These are phyloP conservation scores for Paramecium primaurelia DNA, from an alignment of 73 alveolate species.

Conservation along the genomic window DNA sequence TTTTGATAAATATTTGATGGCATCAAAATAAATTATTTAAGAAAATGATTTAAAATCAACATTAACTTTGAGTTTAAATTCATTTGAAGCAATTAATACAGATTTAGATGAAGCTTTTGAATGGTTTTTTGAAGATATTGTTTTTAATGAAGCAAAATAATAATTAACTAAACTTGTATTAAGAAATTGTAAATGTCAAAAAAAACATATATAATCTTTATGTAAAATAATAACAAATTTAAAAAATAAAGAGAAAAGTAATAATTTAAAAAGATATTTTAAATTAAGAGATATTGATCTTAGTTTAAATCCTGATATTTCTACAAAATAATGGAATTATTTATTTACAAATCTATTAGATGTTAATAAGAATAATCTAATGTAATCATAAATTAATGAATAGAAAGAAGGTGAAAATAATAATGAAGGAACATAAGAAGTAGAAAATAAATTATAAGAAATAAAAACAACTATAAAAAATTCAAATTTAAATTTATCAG, in stretches of 20 bases:
- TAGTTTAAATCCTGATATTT: not conserved
- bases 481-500: not conserved
- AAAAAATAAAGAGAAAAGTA: not conserved
- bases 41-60: not conserved
- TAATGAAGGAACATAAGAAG: not conserved
- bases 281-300: not conserved
- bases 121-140: not conserved
- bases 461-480: not conserved
- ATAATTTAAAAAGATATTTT: conserved; percentile 7
- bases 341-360: not conserved
- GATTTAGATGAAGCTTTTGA: not conserved
- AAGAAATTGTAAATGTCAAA: not conserved
- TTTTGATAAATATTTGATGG: not conserved
- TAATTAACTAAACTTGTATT: not conserved
- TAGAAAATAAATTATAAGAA: not conserved
- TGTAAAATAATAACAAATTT: not conserved
- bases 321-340: not conserved
- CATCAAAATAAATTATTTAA: not conserved
- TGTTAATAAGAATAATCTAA: not conserved
- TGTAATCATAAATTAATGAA: not conserved
- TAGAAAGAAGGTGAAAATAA: not conserved
- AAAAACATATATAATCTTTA: not conserved
- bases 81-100: not conserved
- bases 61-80: not conserved
- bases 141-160: not conserved